Evolutionary conservation across 208 protist species (phyloP).

Genomic region (Novymonas esmeraldas): DNA sequence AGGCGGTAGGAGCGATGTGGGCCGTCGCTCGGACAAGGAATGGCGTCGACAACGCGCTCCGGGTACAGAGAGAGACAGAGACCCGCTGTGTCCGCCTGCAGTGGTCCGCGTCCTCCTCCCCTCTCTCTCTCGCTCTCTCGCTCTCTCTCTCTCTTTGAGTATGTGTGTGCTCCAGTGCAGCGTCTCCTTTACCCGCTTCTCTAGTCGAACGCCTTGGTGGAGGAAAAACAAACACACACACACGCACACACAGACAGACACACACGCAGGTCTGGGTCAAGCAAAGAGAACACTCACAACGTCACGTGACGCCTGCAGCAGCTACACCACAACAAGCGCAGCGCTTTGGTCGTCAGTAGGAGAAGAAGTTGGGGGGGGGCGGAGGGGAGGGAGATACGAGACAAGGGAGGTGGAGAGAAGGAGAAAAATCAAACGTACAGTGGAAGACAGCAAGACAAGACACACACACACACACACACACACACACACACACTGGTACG

Average conservation of each 20-base stretch:
- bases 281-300: too few relatives aligned
- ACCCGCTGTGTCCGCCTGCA: background rate
- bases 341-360: background rate
- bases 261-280: too few relatives aligned
- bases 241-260: background rate
- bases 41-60: background rate
- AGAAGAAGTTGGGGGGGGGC: too few relatives aligned
- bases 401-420: constrained; percentile 1
- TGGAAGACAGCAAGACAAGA: background rate
- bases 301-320: background rate
- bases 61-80: background rate
- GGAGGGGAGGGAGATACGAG: background rate
- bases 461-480: background rate
- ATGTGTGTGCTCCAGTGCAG: background rate
- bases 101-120: background rate
- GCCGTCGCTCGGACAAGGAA: too few relatives aligned
- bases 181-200: background rate
- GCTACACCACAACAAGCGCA: background rate
- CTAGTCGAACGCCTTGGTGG: background rate
- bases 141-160: background rate
- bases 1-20: too few relatives aligned
- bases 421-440: background rate
- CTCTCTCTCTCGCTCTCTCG: background rate
- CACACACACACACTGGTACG: background rate
- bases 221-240: background rate